phyloP scores from a whole-genome alignment of 108 stramenopile genomes.

The Ochromonas danica region DNA sequence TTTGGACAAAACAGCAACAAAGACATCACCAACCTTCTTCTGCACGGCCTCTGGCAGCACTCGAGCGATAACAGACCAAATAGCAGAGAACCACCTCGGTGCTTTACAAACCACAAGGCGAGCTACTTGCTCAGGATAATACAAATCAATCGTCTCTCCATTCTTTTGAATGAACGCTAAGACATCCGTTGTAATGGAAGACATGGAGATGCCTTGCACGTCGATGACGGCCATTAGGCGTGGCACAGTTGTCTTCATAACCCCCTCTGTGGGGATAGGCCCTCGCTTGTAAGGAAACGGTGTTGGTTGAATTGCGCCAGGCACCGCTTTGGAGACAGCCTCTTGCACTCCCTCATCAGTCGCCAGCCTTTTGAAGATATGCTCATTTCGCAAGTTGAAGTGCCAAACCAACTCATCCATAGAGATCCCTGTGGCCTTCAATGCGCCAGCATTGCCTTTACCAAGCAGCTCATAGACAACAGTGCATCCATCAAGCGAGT shows the following conservation, averaged over 20 bases:
- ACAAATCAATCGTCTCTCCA: slow-evolving; percentile 4
- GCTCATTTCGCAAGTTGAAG: slow-evolving; percentile 26
- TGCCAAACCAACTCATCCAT: slow-evolving; percentile 30
- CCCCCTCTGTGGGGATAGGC: neutral
- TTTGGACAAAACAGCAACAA: too few species aligned
- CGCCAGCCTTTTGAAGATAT: neutral
- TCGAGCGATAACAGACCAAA: slow-evolving; percentile 27
- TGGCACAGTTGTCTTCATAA: neutral
- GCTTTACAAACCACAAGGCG: slow-evolving; percentile 11
- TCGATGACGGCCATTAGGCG: slow-evolving; percentile 18
- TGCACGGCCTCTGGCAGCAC: slow-evolving; percentile 27
- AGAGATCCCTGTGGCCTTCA: slow-evolving; percentile 1
- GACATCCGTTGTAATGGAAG: slow-evolving; percentile 8
- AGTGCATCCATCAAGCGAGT: neutral
- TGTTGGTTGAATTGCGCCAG: neutral
- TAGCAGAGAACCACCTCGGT: slow-evolving; percentile 28
- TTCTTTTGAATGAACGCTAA: slow-evolving; percentile 11
- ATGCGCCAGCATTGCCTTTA: neutral
- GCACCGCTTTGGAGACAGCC: neutral
- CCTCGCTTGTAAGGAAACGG: neutral
- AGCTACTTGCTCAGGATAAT: slow-evolving; percentile 25
- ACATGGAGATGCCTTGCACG: slow-evolving; percentile 22
- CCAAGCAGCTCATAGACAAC: slow-evolving; percentile 30
- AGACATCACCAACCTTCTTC: too few species aligned
- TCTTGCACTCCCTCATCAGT: neutral